Evolutionary conservation across 2,329 filamentous ascomycete species (phyloP), one percentile per base, ranked within the genome.

Genomic region (Thelonectria discophora): DNA sequence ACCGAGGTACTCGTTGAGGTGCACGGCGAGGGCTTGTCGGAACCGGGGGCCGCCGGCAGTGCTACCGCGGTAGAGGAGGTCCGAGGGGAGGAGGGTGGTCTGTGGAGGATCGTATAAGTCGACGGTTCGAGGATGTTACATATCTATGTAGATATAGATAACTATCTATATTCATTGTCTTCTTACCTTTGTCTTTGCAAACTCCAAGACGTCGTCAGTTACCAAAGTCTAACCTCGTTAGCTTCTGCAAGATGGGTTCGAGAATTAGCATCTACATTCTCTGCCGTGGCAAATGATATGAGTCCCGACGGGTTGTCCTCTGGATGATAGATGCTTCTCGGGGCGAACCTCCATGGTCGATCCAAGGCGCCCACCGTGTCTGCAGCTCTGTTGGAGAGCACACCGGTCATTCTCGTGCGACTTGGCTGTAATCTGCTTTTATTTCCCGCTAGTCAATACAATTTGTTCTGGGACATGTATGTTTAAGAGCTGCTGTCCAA

Each of bases 251-350:
- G 1, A 30, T 20, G 15, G n/a, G 18, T 17, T 4, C 9, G 5
- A 40, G 3, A 5, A 2, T 1, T 17, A 21, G 11, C 15, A n/a
- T 13, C 15, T 49, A 69, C 75, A 65, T 85, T 84, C 62, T 84
- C 82, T 5, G 83, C 82, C 1, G 82, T 75, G 0, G 78, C 80
- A 27, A 85, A 79, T 4, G 80, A 83, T 51, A 84, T 74, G 50
- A 82, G 75, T 1, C 82, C 82, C 9, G 71, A 64, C 1, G 77
- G 75, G 32, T 80, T 80, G 5, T 65, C 65, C 3, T 70, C 63
- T 0, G 78, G 74, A 58, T 81, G 69, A 69, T 81, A 85, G 2
- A 67, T 71, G 7, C 65, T 70, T 17, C 60, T 55, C 1, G 73
- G 71, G 1, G 74, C 75, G 34, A 76, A 77, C 46, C 72, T 70